Evolutionary conservation across 176 grass and related monocot species (phyloP), one percentile per base, ranked within the genome.

Genomic region (Oryza glaberrima): DNA sequence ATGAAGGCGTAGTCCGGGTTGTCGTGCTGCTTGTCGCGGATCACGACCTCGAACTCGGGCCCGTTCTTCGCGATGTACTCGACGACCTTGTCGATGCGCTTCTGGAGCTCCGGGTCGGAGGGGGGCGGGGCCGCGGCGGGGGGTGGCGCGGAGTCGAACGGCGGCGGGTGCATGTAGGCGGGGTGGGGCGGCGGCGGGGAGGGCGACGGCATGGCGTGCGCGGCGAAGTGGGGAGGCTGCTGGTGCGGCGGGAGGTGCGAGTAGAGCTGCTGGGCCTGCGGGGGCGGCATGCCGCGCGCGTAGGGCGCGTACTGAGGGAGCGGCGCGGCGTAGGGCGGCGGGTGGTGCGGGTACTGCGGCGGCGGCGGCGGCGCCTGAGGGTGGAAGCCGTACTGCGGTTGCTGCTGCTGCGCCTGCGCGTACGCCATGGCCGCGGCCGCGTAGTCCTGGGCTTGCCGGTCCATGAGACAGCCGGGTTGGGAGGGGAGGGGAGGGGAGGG

Each of bases 41-140:
- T 96, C 91, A 96, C 83, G 45, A 75, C 83, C 83, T 99, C 96
- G 81, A 99, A 99, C 35, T 94, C 93, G 1, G 90, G 93, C 35
- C 96, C 96, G 63, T 96, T 94, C 83, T 99, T 99, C 78, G 86
- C 93, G 82, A 89, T 85, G 88, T 99, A 99, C 81, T 99, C 96
- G 0, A 96, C 96, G 78, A 99, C 77, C 77, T 99, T 99, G 85
- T 99, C 96, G 56, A 99, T 99, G 40, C 93, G 91, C 72, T 99
- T 99, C 63, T 99, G 96, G 25, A 99, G 93, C 78, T 99, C 96
- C 15, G 91, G 86, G 72, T 99, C 93, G 3, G 91, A 78, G 30
- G 96, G 93, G 60, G 96, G 91, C 1, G 84, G 66, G 4, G 86
- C 77, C 28, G 90, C 85, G 6, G 86, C 84, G 25, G 85, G 93